These are phyloP conservation scores for Neofusicoccum laricinum DNA, from an alignment of 2,329 filamentous ascomycete genomes.

Conservation along the genomic window DNA sequence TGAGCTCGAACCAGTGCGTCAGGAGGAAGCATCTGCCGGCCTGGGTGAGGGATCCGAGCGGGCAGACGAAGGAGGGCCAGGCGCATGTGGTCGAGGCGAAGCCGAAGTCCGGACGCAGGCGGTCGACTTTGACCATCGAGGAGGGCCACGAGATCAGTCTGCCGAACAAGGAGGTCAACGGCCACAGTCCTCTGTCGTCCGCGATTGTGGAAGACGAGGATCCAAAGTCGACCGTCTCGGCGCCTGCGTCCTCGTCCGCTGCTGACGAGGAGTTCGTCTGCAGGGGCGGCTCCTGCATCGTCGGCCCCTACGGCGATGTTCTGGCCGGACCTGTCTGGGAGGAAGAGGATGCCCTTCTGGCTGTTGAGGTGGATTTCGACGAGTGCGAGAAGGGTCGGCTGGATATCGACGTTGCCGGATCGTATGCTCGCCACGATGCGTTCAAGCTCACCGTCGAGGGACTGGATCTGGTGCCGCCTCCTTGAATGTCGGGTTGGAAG, in stretches of 20 bases:
- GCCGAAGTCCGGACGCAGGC: conserved; percentile 27
- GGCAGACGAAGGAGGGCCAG: conserved; percentile 6
- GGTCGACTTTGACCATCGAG: conserved; percentile 41
- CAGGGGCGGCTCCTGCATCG: conserved; percentile 78
- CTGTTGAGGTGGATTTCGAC: conserved; percentile 77
- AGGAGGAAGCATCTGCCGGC: conserved; percentile 55
- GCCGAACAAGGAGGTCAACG: conserved; percentile 26
- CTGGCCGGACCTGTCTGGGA: conserved; percentile 83
- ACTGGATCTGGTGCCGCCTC: conserved; percentile 59
- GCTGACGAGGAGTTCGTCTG: conserved; percentile 54
- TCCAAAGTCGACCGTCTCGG: background rate
- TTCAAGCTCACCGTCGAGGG: conserved; percentile 61
- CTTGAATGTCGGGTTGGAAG: conserved; percentile 22
- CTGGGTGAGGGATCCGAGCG: conserved; percentile 47
- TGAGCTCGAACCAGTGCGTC: conserved; percentile 82
- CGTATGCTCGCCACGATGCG: conserved; percentile 73
- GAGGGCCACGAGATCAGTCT: conserved; percentile 49
- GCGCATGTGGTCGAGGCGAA: conserved; percentile 16
- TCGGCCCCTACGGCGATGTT: conserved; percentile 76
- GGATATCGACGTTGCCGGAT: conserved; percentile 81
- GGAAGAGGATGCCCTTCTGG: conserved; percentile 63
- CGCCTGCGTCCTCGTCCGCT: background rate
- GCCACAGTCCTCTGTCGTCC: background rate
- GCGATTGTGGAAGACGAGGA: conserved; percentile 4
- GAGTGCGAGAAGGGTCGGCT: conserved; percentile 79